A percentile compares a stretch with the other conserved stretches of the same genome.
Conservation (phyloP, 2,329 filamentous ascomycete genomes). For the Calonectria pseudoreteaudii region DNA sequence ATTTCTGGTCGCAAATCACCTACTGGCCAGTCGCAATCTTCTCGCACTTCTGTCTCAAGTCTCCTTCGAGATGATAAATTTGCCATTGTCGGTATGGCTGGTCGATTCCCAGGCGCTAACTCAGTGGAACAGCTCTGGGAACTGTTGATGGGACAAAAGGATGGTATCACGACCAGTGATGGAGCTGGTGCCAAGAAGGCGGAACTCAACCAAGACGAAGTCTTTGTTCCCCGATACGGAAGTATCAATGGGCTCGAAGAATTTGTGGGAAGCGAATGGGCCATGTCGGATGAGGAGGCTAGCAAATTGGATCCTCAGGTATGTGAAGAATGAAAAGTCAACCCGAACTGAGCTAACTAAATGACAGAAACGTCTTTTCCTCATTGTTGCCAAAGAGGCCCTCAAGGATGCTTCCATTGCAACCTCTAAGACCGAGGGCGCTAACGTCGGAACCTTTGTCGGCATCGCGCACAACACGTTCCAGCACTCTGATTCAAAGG, state of each 20-base stretch:
- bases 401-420: neutral
- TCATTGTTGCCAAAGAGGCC: neutral
- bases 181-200: neutral
- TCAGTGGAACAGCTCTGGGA: neutral
- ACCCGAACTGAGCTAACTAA: neutral
- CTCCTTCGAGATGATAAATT: neutral
- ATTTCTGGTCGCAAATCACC: neutral
- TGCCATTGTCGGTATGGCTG: neutral
- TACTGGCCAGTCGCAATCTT: neutral
- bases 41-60: neutral
- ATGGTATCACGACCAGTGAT: neutral
- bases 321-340: neutral
- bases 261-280: neutral
- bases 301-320: neutral
- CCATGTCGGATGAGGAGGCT: neutral
- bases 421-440: neutral
- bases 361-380: neutral
- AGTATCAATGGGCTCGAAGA: neutral
- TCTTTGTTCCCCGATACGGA: neutral
- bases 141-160: neutral
- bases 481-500: neutral
- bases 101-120: neutral
- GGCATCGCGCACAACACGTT: neutral
- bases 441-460: neutral
- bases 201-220: neutral